These are phyloP conservation scores for Lepidium didymum DNA, from an alignment of 345 rosid species.

Conservation along the genomic window DNA sequence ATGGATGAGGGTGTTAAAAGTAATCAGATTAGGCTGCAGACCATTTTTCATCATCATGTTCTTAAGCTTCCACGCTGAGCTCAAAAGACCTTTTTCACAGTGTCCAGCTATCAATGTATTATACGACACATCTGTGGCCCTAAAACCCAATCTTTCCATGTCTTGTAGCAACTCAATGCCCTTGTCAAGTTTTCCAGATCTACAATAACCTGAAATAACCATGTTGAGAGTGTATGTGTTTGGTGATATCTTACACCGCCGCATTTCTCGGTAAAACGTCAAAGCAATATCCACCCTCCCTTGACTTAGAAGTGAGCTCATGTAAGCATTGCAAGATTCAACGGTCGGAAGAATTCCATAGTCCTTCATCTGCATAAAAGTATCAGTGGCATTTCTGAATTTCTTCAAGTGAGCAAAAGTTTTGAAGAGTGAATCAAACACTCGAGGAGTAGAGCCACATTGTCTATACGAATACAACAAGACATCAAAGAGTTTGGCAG, in stretches of 20 bases:
- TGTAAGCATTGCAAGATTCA: constrained; percentile 75
- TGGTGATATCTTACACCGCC: constrained; percentile 55
- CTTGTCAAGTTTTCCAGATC: constrained; percentile 53
- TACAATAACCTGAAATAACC: constrained; percentile 57
- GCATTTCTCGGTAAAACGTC: constrained; percentile 59
- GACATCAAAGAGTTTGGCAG: constrained; percentile 51
- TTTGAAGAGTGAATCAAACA: constrained; percentile 72
- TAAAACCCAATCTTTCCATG: constrained; percentile 46
- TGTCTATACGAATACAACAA: constrained; percentile 52
- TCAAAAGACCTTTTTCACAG: constrained; percentile 56
- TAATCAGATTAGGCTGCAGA: constrained; percentile 50
- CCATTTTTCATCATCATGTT: constrained; percentile 46
- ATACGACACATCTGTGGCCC: constrained; percentile 45
- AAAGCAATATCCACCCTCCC: constrained; percentile 58
- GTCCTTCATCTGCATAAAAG: constrained; percentile 55
- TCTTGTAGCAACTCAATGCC: constrained; percentile 48
- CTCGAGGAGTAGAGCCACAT: constrained; percentile 70
- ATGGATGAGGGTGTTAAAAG: constrained; percentile 56
- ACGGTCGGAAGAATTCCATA: constrained; percentile 61
- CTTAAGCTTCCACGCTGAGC: constrained; percentile 58
- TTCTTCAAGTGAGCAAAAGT: constrained; percentile 61
- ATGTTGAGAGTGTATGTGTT: constrained; percentile 72
- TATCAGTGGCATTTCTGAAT: constrained; percentile 56
- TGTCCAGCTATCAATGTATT: constrained; percentile 72
- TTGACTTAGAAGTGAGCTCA: constrained; percentile 57